Evolutionary conservation across 148 eudicot genomes (phyloP).

Genomic region (Suaeda aralocaspica): DNA sequence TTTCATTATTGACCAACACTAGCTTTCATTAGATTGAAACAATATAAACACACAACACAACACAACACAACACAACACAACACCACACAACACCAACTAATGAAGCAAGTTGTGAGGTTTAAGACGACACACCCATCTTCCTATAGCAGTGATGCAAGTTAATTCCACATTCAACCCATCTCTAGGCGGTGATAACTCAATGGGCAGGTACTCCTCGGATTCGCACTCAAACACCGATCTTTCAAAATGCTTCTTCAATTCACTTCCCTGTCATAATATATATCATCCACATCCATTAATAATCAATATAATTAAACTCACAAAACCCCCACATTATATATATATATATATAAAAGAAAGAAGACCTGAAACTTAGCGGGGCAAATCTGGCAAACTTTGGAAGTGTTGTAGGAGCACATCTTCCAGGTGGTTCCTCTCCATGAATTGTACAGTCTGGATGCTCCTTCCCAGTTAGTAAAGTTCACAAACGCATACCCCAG

Average conservation of each 20-base stretch:
- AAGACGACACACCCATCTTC: neutral
- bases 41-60: no score
- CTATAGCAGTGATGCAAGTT: neutral
- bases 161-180: constrained; percentile 13
- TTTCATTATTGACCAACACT: no score
- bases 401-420: neutral
- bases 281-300: no score
- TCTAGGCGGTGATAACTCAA: constrained; percentile 21
- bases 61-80: no score
- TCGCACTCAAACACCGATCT: constrained; percentile 16
- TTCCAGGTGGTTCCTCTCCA: constrained; percentile 18
- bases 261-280: constrained; percentile 32
- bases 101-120: no score
- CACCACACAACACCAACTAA: no score
- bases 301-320: no score
- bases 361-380: constrained; percentile 25
- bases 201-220: constrained; percentile 24
- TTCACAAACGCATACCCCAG: constrained; percentile 33
- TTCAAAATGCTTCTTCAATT: constrained; percentile 15
- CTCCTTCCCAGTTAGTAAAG: constrained; percentile 25
- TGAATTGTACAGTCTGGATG: constrained; percentile 10
- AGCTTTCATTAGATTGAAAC: no score
- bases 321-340: no score
- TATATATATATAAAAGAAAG: no score
- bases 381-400: constrained; percentile 17